Base-by-base conservation (phyloP, 1,139 yeast species). In the Blastobotrys raffinosifermentans region DNA sequence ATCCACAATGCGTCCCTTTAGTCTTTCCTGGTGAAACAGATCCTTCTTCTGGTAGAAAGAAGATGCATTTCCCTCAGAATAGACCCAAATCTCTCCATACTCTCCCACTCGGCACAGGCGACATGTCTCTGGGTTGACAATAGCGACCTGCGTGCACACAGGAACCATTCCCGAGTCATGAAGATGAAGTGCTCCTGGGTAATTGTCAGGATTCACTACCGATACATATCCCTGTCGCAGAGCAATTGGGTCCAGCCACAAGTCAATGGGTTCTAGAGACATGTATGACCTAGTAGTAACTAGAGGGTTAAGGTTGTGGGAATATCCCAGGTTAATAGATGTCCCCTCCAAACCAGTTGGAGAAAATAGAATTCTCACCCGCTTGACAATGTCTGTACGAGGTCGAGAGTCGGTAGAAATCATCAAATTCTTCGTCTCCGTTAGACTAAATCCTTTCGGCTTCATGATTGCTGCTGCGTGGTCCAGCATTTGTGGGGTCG, bases 111-210 rank as follows among this genome's bases (percentile, higher is more conserved):
- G 76, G 58, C 98, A 91, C 13, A 87, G 64, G 37, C 67, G 64
- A 34, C 75, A 63, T 0, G 96, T 91, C 57, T 89, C 96, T 0
- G 98, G 98, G 49, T 93, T 93, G 4, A 91, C 97, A 45, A 91
- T 84, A 1, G 95, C 93, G 29, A 93, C 77, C 55, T 87, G 94
- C 0, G 97, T 85, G 55, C 94, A 85, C 11, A 87, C 91, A 0
- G 96, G 94, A 0, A 89, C 96, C 73, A 89, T 83, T 6, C 99
- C 99, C 0, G 95, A 84, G 55, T 93, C 98, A 53, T 87, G 96
- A 11, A 93, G 65, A 45, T 80, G 81, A 37, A 91, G 64, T 0
- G 87, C 84, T 40, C 76, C 73, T 1, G 81, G 77, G 35, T 73
- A 74, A 38, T 74, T 79, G 1, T 72, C 72, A 17, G 85, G 93